Evolutionary conservation across 495 filamentous ascomycete genomes (phyloP).

Genomic region (Neurospora sp.): DNA sequence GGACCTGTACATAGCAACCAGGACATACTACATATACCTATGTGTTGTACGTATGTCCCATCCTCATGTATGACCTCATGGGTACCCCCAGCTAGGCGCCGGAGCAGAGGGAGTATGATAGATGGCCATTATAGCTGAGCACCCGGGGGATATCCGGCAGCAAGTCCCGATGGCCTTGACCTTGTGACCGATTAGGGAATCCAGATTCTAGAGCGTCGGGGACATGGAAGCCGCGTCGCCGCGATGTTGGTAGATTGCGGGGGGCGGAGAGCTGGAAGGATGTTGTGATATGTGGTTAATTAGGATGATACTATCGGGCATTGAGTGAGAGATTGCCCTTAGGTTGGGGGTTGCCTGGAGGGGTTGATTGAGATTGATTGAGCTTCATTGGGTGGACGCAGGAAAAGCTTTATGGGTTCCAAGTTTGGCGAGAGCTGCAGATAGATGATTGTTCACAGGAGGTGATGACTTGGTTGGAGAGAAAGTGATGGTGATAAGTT

Average conservation of each 20-base stretch:
- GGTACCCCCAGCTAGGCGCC: not conserved
- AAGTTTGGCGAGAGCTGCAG: not conserved
- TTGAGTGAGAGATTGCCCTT: not conserved
- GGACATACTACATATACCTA: not conserved
- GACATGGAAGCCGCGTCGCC: not conserved
- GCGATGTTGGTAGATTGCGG: not conserved
- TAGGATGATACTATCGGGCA: not conserved
- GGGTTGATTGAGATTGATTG: not conserved
- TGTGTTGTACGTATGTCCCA: not conserved
- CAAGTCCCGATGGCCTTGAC: not conserved
- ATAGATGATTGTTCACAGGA: not conserved
- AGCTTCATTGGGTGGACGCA: not conserved
- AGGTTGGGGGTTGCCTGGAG: not conserved
- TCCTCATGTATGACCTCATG: not conserved
- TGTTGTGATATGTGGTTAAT: not conserved
- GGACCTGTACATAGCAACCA: not conserved
- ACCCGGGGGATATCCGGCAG: not conserved
- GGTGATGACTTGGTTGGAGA: not conserved
- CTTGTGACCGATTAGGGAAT: not conserved
- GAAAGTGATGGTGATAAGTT: not conserved
- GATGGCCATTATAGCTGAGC: not conserved
- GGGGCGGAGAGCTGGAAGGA: not conserved
- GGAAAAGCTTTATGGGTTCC: not conserved
- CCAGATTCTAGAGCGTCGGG: not conserved
- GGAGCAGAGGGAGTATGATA: not conserved